A percentile compares a stretch with the other conserved stretches of the same genome.
Conservation (phyloP, 345 rosid genomes). For the Excoecaria agallocha region DNA sequence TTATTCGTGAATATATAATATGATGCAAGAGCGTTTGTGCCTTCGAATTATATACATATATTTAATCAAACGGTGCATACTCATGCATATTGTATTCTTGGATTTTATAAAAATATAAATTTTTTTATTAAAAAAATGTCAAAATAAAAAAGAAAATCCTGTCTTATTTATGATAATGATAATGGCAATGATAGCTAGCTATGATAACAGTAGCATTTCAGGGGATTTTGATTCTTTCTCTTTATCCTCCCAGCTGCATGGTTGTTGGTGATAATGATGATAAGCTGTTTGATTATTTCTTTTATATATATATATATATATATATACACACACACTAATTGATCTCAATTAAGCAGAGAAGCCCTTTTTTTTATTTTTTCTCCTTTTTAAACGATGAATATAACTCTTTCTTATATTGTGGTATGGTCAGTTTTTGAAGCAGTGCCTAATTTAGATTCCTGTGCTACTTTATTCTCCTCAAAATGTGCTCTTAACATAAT, state of each 20-base stretch:
- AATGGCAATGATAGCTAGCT: constrained; percentile 9
- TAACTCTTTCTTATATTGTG: not conserved
- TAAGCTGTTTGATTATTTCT: not conserved
- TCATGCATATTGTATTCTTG: too few species aligned
- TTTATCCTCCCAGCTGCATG: constrained; percentile 17
- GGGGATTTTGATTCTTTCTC: not conserved
- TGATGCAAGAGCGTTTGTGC: too few species aligned
- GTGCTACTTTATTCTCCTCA: not conserved
- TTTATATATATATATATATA: too few species aligned
- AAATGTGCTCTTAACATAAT: not conserved
- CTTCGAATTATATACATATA: too few species aligned
- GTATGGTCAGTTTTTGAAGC: not conserved
- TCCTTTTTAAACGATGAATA: too few species aligned
- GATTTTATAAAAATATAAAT: not conserved
- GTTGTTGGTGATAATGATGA: constrained; percentile 28
- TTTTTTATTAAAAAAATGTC: not conserved
- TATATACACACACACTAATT: too few species aligned
- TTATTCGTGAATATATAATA: too few species aligned
- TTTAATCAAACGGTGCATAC: too few species aligned
- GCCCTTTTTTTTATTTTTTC: too few species aligned
- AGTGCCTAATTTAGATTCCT: not conserved
- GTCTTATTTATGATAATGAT: constrained; percentile 24
- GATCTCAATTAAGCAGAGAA: too few species aligned
- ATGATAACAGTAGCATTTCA: constrained; percentile 1
- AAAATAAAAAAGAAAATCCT: not conserved